These are phyloP conservation scores for Tetrastigma voinierianum DNA, from an alignment of 164 flowering plant genomes.

Conservation along the genomic window DNA sequence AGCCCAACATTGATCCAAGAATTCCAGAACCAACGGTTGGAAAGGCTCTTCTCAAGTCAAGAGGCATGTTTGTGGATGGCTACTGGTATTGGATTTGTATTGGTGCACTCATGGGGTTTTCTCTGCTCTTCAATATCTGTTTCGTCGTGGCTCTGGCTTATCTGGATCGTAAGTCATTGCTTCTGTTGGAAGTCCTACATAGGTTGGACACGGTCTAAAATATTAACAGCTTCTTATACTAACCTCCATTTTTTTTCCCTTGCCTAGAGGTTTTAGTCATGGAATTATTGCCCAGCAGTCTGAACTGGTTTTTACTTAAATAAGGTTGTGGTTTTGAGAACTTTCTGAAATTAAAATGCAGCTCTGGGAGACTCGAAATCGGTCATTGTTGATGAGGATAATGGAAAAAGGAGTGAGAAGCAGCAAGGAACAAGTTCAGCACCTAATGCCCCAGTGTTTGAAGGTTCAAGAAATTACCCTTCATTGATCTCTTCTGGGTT, in stretches of 20 bases:
- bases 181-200: no score
- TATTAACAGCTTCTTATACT: no score
- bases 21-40: constrained; percentile 38
- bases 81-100: constrained; percentile 56
- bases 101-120: constrained; percentile 44
- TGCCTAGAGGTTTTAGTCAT: no score
- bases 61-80: constrained; percentile 43
- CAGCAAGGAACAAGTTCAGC: constrained; percentile 4
- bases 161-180: constrained; percentile 36
- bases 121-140: constrained; percentile 48
- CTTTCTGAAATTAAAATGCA: constrained; percentile 16
- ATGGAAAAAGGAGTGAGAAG: constrained; percentile 16
- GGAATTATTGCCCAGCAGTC: not conserved
- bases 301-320: not conserved
- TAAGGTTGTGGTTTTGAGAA: constrained; percentile 5
- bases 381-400: constrained; percentile 19
- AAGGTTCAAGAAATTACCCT: constrained; percentile 12
- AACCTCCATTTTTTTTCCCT: no score
- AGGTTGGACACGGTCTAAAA: no score
- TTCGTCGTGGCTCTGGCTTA: constrained; percentile 43
- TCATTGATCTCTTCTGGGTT: not conserved
- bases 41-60: constrained; percentile 35
- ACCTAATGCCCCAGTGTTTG: constrained; percentile 8
- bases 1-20: constrained; percentile 33
- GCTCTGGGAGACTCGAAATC: constrained; percentile 40